Evolutionary conservation across 2,329 filamentous ascomycete genomes (phyloP).

Genomic region (Teratosphaeriaceae sp.): DNA sequence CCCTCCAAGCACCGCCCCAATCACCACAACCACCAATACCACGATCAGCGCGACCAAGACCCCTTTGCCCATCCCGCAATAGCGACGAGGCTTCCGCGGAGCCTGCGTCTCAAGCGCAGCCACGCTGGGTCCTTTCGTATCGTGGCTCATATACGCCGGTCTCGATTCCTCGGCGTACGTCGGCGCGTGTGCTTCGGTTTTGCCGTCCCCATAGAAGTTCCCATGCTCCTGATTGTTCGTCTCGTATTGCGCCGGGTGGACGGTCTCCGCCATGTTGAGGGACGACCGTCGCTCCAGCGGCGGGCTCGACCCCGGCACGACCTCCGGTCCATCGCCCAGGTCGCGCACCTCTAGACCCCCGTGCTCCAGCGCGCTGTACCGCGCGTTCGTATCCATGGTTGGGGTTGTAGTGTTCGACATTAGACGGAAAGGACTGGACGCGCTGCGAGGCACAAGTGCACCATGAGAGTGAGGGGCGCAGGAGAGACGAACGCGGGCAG

Average conservation of each 20-base stretch:
- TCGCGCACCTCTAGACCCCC: constrained; percentile 6
- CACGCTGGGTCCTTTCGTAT: background rate
- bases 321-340: background rate
- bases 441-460: no score
- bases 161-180: background rate
- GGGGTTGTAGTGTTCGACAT: constrained; percentile 1
- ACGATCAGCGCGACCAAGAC: constrained; percentile 9
- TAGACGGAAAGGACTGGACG: background rate
- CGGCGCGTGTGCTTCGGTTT: background rate
- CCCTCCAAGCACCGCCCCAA: constrained; percentile 10
- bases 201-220: background rate
- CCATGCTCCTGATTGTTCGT: background rate
- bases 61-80: constrained; percentile 11
- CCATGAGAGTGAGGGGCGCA: background rate
- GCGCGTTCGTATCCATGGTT: constrained; percentile 2
- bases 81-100: background rate
- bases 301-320: background rate
- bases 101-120: background rate
- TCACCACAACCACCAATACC: constrained; percentile 5
- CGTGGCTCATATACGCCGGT: constrained; percentile 1
- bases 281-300: constrained; percentile 5
- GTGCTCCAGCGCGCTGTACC: constrained; percentile 11
- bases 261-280: constrained; percentile 3
- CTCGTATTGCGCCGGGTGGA: constrained; percentile 5
- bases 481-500: background rate